These are phyloP conservation scores for Ramaria rubella DNA, from an alignment of 768 basidiomycete species.

Conservation along the genomic window DNA sequence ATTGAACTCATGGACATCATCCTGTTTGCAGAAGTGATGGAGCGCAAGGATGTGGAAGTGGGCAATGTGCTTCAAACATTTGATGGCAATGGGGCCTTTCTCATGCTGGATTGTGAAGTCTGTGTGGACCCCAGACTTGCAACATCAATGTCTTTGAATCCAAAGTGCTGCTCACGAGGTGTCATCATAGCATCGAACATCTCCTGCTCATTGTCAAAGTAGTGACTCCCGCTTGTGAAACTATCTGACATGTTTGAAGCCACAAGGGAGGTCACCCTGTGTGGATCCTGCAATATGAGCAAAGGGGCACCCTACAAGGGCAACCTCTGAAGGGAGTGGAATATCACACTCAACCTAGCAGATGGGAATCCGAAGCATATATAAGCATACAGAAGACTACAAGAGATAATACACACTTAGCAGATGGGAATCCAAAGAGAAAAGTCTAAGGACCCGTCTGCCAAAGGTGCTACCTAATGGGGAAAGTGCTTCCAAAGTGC, in stretches of 20 bases:
- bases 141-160: not conserved
- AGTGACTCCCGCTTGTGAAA: slow-evolving; percentile 1
- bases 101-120: slow-evolving; percentile 94
- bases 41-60: slow-evolving; percentile 87
- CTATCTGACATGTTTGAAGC: slow-evolving; percentile 7
- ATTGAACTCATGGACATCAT: slow-evolving; percentile 52
- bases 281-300: slow-evolving; percentile 6
- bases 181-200: slow-evolving; percentile 1
- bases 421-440: no score
- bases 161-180: not conserved
- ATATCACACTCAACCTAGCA: no score
- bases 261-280: slow-evolving; percentile 5
- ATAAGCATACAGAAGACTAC: no score
- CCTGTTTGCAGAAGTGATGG: slow-evolving; percentile 41
- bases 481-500: no score
- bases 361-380: no score
- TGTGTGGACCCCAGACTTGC: slow-evolving; percentile 46
- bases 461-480: no score
- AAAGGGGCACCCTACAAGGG: no score
- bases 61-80: slow-evolving; percentile 89
- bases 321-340: no score
- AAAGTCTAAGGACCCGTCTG: no score
- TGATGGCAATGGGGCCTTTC: slow-evolving; percentile 69
- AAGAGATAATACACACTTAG: no score
- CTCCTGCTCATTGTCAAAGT: not conserved